Evolutionary conservation across 352 stramenopile genomes (phyloP).

Genomic region (Phytophthora ohioensis): DNA sequence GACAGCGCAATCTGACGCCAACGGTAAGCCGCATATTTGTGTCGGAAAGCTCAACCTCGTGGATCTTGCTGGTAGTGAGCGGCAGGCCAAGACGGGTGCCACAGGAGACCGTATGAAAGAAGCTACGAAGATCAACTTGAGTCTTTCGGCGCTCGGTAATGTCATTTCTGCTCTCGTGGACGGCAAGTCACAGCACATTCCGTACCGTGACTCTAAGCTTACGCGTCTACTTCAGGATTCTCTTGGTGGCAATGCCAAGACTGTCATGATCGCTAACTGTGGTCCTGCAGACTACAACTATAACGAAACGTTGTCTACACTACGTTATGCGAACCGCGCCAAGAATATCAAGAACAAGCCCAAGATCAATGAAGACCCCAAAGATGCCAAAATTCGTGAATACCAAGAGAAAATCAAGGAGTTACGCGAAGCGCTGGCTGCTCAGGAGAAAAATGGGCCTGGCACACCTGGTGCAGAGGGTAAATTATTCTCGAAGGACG

Average conservation of each 20-base stretch:
- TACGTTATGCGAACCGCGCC: constrained; percentile 94
- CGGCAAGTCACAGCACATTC: constrained; percentile 94
- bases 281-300: constrained; percentile 98
- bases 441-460: constrained; percentile 58
- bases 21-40: constrained; percentile 79
- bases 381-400: constrained; percentile 68
- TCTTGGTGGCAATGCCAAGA: constrained; percentile 97
- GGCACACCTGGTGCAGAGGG: constrained; percentile 17
- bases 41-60: constrained; percentile 97
- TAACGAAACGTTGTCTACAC: constrained; percentile 93
- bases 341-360: constrained; percentile 96
- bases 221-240: constrained; percentile 90
- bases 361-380: constrained; percentile 93
- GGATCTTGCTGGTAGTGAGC: constrained; percentile 94
- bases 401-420: constrained; percentile 76
- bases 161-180: constrained; percentile 88
- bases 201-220: constrained; percentile 93
- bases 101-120: constrained; percentile 95
- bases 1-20: constrained; percentile 52
- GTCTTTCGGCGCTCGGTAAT: constrained; percentile 80
- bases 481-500: constrained; percentile 29
- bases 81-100: constrained; percentile 94
- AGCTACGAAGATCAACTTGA: constrained; percentile 92
- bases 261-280: constrained; percentile 98
- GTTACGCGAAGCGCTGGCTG: constrained; percentile 57